Evolutionary conservation across 176 grass and related monocot species (phyloP), one percentile per base, ranked within the genome.

Genomic region (Carex cristatella): DNA sequence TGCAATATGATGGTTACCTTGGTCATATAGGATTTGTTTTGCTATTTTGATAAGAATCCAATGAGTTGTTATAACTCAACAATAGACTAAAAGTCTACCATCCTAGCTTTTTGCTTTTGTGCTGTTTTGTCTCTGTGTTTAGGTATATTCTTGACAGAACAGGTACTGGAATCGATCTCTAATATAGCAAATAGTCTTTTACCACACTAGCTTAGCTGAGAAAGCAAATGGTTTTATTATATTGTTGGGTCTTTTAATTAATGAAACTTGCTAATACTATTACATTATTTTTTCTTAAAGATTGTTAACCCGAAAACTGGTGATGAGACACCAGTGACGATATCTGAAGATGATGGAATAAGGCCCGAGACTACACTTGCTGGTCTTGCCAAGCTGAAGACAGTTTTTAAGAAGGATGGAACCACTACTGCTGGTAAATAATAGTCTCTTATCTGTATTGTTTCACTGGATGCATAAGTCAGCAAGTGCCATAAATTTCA

Each of bases 331-430:
- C 84, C 90, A 68, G 91, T 99, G 67, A 91, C 91, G 38, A 95
- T 99, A 87, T 92, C 93, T 53, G 70, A 95, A 55, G 96, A 99
- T 91, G 96, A 99, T 87, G 96, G 96, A 84, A 95, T 99, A 80
- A 88, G 96, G 91, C 91, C 85, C 11, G 93, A 88, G 5, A 94
- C 96, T 31, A 88, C 93, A 28, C 23, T 79, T 62, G 86, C 93
- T 85, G 83, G 90, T 82, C 85, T 99, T 61, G 87, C 66, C 1
- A 99, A 95, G 88, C 89, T 99, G 68, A 99, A 89, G 90, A 18
- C 96, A 83, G 96, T 95, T 87, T 99, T 99, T 79, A 92, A 88
- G 82, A 94, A 99, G 85, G 93, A 99, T 85, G 96, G 96, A 18
- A 95, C 64, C 76, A 99, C 96, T 58, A 99, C 96, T 84, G 96